A percentile compares a stretch with the other conserved stretches of the same genome.
These are phyloP conservation scores for Crithidia mellificae DNA, from an alignment of 208 protist genomes.

Conservation along the genomic window DNA sequence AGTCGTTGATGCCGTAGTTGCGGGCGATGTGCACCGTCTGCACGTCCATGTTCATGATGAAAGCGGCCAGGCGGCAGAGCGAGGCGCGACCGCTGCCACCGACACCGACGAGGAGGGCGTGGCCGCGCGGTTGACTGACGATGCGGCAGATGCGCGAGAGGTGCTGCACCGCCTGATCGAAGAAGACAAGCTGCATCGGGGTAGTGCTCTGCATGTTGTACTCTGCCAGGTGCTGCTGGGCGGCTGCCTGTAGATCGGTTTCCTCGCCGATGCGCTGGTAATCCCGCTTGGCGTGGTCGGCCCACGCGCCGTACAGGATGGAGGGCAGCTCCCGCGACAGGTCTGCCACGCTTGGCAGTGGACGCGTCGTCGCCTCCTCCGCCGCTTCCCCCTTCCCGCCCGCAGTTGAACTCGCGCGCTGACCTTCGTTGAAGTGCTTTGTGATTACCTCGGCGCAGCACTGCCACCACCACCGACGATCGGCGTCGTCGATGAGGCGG, in stretches of 20 bases:
- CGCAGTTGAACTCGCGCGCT: conserved; percentile 6
- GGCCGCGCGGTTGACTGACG: conserved; percentile 94
- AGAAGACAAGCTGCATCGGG: conserved; percentile 95
- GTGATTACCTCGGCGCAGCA: conserved; percentile 64
- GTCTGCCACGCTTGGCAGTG: conserved; percentile 12
- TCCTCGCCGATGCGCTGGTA: conserved; percentile 57
- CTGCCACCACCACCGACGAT: conserved; percentile 92
- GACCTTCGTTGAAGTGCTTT: conserved; percentile 50
- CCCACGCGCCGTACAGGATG: conserved; percentile 73
- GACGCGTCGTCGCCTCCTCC: conserved; percentile 8
- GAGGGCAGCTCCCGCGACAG: conserved; percentile 24
- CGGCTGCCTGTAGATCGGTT: conserved; percentile 41
- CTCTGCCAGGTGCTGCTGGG: conserved; percentile 87
- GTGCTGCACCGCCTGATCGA: conserved; percentile 96
- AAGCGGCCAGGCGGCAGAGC: conserved; percentile 93
- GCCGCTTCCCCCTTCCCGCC: too few species aligned
- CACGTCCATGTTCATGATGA: conserved; percentile 90
- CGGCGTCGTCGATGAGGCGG: conserved; percentile 92
- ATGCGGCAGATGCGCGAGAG: conserved; percentile 95
- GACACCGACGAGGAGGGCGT: conserved; percentile 96
- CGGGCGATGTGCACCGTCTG: conserved; percentile 90
- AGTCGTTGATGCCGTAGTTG: conserved; percentile 92
- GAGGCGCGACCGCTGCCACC: conserved; percentile 95
- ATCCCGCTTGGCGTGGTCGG: conserved; percentile 31
- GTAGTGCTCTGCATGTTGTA: conserved; percentile 92